phyloP scores from a whole-genome alignment of 1,139 yeast genomes.

The Entelexis sorbosivorans region DNA sequence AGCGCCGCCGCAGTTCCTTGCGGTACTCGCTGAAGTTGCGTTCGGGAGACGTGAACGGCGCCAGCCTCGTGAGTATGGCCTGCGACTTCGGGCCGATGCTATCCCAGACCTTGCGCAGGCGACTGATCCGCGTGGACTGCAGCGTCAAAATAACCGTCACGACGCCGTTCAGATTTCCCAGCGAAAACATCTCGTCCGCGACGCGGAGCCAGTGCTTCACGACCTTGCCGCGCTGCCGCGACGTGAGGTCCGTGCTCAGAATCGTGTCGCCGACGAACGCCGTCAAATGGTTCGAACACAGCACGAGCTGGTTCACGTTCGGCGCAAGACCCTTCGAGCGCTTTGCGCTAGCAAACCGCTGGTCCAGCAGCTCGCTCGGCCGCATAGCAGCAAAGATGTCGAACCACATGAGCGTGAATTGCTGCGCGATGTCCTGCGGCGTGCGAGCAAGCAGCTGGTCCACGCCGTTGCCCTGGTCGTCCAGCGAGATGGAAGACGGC shows the following conservation, averaged over 20 bases:
- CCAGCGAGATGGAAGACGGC: neutral
- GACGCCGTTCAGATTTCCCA: conserved; percentile 73
- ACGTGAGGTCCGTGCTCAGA: conserved; percentile 30
- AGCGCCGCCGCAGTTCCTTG: conserved; percentile 45
- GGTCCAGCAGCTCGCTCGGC: conserved; percentile 64
- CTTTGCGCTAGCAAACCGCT: conserved; percentile 57
- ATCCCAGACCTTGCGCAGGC: conserved; percentile 61
- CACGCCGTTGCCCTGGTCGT: conserved; percentile 2
- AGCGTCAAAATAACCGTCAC: conserved; percentile 82
- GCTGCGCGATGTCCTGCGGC: conserved; percentile 70
- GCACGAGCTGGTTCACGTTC: conserved; percentile 56
- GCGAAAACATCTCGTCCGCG: conserved; percentile 67
- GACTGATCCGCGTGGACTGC: conserved; percentile 67
- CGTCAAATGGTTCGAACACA: conserved; percentile 68
- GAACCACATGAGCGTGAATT: conserved; percentile 70
- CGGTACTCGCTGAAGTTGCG: conserved; percentile 74
- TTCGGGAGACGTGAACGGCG: conserved; percentile 68
- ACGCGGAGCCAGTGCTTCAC: conserved; percentile 76
- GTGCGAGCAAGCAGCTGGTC: conserved; percentile 9
- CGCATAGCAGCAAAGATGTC: conserved; percentile 54
- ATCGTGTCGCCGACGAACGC: conserved; percentile 76
- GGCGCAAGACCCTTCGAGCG: conserved; percentile 53
- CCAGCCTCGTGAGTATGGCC: conserved; percentile 53
- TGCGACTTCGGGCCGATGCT: conserved; percentile 51
- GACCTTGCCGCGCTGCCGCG: conserved; percentile 45